Base-by-base conservation (phyloP, 192 early-diverging fungal species). In the Gaertneriomyces semiglobifer region DNA sequence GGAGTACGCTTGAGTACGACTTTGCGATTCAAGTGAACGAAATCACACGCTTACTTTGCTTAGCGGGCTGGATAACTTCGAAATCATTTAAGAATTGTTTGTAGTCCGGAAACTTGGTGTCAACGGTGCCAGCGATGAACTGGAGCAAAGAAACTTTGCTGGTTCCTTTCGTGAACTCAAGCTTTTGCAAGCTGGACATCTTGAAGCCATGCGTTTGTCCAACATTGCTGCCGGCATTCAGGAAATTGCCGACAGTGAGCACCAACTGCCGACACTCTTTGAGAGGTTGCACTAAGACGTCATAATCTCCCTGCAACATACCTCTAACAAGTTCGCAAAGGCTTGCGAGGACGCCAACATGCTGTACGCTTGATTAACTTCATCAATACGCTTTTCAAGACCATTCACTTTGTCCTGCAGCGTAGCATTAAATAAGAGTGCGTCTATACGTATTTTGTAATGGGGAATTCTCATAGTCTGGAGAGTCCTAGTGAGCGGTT, bases 161-260 rank as follows among this genome's bases (percentile, higher is more conserved):
- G 12, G 65, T 68, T 12, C 69, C 62, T 69, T 75, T 74, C 18
- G 74, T 77, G 52, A 73, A 71, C 9, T 50, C 74, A 5, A 79
- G 66, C 77, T 79, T 19, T 39, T 75, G 72, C 66, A 80, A 61
- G 40, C 62, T 77, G 19, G 46, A 66, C 41, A 80, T 77, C 45
- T 60, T 20, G 65, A 80, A 80, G 11, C 79, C 79, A 62, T 80
- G 72, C 9, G 72, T 67, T 16, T 66, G 44, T 10, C 79, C 79
- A 55, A 65, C 75, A 58, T 72, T 66, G 8, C 65, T 74, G 0
- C 79, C 79, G 45, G 54, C 66, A 41, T 80, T 80, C 64, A 80
- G 70, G 50, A 62, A 80, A 54, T 80, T 80, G 8, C 79, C 79
- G 5, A 80, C 42, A 5, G 73, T 68, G 0, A 80, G 64, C 18